phyloP scores from a whole-genome alignment of 2,329 filamentous ascomycete species.

The Cyphellophora attinorum region DNA sequence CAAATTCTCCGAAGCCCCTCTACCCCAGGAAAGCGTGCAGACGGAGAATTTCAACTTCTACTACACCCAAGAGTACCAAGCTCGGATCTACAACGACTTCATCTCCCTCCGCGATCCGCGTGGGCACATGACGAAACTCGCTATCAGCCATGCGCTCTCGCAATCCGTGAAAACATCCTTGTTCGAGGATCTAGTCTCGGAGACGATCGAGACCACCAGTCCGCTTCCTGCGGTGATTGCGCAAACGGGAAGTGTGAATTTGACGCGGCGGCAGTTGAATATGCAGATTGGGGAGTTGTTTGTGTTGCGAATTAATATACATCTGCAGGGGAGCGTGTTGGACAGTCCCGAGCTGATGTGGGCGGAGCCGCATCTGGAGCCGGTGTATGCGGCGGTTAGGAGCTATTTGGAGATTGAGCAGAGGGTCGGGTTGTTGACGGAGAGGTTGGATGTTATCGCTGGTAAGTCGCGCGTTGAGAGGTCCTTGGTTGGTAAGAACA shows the following conservation, averaged over 20 bases:
- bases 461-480: no score
- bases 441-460: constrained; percentile 76
- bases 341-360: constrained; percentile 97
- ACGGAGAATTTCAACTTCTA: constrained; percentile 99
- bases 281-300: constrained; percentile 99
- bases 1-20: constrained; percentile 87
- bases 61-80: constrained; percentile 95
- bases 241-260: constrained; percentile 78
- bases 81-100: constrained; percentile 98
- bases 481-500: no score
- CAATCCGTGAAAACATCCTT: constrained; percentile 97
- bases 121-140: constrained; percentile 97
- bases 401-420: constrained; percentile 98
- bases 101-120: constrained; percentile 88
- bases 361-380: constrained; percentile 94
- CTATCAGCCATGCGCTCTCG: constrained; percentile 88
- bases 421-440: constrained; percentile 77
- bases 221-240: constrained; percentile 90
- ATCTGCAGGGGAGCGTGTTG: constrained; percentile 90
- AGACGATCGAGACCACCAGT: constrained; percentile 87
- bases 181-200: constrained; percentile 90
- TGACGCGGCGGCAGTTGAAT: constrained; percentile 86
- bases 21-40: constrained; percentile 80
- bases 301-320: constrained; percentile 94
- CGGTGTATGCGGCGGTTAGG: constrained; percentile 88